Percentiles rank a stretch among this genome's conserved stretches.
Conservation (phyloP, 176 grass and related monocot species). For the Bolboschoenus planiculmis region DNA sequence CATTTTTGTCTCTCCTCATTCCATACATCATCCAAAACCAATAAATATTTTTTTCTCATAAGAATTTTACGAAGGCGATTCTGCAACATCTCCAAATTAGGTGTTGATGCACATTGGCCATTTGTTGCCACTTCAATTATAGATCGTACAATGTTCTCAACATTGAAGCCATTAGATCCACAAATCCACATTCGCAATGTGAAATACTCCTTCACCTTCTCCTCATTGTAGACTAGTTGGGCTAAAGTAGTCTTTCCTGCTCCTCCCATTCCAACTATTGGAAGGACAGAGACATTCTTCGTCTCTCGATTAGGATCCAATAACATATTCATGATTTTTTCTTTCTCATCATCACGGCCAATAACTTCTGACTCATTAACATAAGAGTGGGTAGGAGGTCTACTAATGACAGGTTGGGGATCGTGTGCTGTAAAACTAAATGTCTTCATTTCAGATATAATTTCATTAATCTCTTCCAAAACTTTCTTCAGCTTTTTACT, state of each 20-base stretch:
- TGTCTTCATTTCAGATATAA: not conserved
- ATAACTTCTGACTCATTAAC: slow-evolving; percentile 14
- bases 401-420: not conserved
- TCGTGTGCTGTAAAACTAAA: not conserved
- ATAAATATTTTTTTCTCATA: slow-evolving; percentile 13
- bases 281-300: slow-evolving; percentile 4
- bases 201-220: not conserved
- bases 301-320: not conserved
- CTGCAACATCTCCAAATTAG: not conserved
- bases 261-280: slow-evolving; percentile 39
- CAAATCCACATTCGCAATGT: slow-evolving; percentile 24
- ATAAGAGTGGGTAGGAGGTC: slow-evolving; percentile 2
- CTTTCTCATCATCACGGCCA: slow-evolving; percentile 20
- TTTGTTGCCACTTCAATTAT: not conserved
- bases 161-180: slow-evolving; percentile 24
- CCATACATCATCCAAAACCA: slow-evolving; percentile 25
- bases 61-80: not conserved
- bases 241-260: slow-evolving; percentile 37
- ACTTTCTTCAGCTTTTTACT: slow-evolving; percentile 19
- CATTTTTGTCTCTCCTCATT: slow-evolving; percentile 23
- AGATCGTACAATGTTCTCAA: not conserved
- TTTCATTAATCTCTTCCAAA: not conserved
- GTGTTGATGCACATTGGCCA: not conserved
- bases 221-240: slow-evolving; percentile 30
- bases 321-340: not conserved